Percentiles rank a stretch among this genome's conserved stretches.
Evolutionary conservation across 2,329 filamentous ascomycete species (phyloP).

Genomic region (Penicillium italicum): DNA sequence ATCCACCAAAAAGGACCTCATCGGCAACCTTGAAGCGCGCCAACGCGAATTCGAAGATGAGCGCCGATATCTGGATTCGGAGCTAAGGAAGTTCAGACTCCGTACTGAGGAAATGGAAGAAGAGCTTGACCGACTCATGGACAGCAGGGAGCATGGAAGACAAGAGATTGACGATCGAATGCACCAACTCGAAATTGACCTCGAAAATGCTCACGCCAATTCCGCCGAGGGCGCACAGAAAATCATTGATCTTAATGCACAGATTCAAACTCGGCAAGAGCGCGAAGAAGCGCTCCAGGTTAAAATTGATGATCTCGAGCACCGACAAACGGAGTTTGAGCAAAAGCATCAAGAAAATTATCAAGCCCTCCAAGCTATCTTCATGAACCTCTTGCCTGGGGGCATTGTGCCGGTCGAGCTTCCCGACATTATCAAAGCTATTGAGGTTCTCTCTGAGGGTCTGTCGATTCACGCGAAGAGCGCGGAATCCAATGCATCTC

Average conservation of each 20-base stretch:
- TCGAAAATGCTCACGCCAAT: constrained; percentile 57
- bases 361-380: constrained; percentile 56
- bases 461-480: constrained; percentile 58
- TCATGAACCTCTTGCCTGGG: constrained; percentile 56
- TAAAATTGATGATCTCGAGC: constrained; percentile 48
- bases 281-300: constrained; percentile 38
- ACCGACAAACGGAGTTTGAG: constrained; percentile 51
- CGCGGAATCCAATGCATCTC: constrained; percentile 56
- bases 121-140: constrained; percentile 79
- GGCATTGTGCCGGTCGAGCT: constrained; percentile 55
- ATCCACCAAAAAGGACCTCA: constrained; percentile 87
- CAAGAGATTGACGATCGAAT: constrained; percentile 66
- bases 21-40: constrained; percentile 90
- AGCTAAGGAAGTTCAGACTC: constrained; percentile 71
- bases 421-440: constrained; percentile 56
- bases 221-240: constrained; percentile 44
- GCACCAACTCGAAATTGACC: constrained; percentile 65
- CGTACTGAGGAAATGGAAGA: constrained; percentile 87
- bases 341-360: constrained; percentile 53
- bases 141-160: constrained; percentile 78
- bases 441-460: constrained; percentile 58
- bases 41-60: constrained; percentile 85
- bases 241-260: constrained; percentile 49
- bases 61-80: constrained; percentile 74
- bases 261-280: constrained; percentile 56